Conservation (phyloP, 139 green algal species). For the Dunaliella sp. region DNA sequence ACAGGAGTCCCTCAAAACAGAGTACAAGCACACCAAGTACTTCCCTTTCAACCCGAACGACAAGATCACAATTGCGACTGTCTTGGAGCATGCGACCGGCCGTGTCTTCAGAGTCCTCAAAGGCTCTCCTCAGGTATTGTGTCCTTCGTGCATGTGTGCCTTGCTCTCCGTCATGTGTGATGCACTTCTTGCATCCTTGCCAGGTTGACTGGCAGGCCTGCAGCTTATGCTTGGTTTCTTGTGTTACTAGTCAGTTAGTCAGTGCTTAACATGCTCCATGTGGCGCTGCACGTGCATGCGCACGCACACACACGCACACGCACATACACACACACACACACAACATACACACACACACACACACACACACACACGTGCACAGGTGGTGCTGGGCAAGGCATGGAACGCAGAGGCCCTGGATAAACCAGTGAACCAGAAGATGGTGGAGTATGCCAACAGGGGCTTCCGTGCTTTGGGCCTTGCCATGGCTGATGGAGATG, state of each 20-base stretch:
- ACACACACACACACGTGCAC: not conserved
- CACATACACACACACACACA: not conserved
- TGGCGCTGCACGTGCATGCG: not conserved
- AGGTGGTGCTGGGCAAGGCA: constrained; percentile 69
- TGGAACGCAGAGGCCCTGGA: constrained; percentile 57
- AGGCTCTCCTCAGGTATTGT: constrained; percentile 72
- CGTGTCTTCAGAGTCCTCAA: constrained; percentile 71
- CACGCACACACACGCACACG: not conserved
- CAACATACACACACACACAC: not conserved
- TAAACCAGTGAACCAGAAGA: constrained; percentile 61
- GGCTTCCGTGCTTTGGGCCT: constrained; percentile 79
- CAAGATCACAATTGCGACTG: constrained; percentile 74
- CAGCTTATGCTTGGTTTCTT: too few relatives aligned
- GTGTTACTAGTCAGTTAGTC: too few relatives aligned
- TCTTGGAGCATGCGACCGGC: constrained; percentile 50
- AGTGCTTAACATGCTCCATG: too few relatives aligned
- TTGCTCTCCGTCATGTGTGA: too few relatives aligned
- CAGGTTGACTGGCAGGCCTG: too few relatives aligned
- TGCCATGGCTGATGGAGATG: constrained; percentile 46
- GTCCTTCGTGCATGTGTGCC: too few relatives aligned
- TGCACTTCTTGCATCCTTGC: too few relatives aligned
- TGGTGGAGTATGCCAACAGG: constrained; percentile 73
- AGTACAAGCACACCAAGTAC: constrained; percentile 64
- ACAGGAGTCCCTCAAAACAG: constrained; percentile 17
- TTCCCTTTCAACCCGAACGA: constrained; percentile 86